These are phyloP conservation scores for Kokia cookei DNA, from an alignment of 441 rosid species.

Conservation along the genomic window DNA sequence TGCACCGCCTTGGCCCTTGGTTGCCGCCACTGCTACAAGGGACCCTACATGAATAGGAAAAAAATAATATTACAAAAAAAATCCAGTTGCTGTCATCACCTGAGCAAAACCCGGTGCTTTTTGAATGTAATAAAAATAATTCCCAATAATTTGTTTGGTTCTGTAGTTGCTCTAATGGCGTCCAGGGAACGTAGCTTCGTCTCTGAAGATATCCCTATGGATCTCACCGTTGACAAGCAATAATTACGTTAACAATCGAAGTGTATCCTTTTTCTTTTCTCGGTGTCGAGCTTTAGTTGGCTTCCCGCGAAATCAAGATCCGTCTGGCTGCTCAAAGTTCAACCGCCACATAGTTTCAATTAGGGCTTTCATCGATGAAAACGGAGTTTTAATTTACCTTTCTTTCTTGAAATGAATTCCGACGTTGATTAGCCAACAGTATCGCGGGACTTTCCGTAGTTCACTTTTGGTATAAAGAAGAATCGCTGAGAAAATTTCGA, in stretches of 20 bases:
- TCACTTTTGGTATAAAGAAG: not conserved
- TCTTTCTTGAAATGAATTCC: slow-evolving; percentile 8
- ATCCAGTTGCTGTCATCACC: slow-evolving; percentile 7
- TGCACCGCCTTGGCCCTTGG: not conserved
- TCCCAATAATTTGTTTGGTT: not conserved
- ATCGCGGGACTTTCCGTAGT: not conserved
- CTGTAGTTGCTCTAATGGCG: slow-evolving; percentile 19
- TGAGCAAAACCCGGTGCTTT: not conserved
- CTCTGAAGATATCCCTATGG: not conserved
- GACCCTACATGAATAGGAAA: not conserved
- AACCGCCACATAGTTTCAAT: not conserved
- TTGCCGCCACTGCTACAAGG: not conserved
- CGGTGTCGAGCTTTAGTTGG: not conserved
- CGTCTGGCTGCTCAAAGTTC: not conserved
- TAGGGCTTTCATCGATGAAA: not conserved
- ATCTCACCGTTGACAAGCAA: slow-evolving; percentile 4
- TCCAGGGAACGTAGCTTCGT: slow-evolving; percentile 31
- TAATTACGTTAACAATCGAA: not conserved
- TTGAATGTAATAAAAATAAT: not conserved
- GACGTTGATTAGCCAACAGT: too few species aligned
- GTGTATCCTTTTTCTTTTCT: not conserved
- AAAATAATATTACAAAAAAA: not conserved
- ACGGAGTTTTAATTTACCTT: not conserved
- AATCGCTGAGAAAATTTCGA: not conserved
- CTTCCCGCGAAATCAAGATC: not conserved